Percentiles rank a stretch among this genome's conserved stretches.
These are phyloP conservation scores for Amaranthus hypochondriacus DNA, from an alignment of 148 eudicot genomes.

Conservation along the genomic window DNA sequence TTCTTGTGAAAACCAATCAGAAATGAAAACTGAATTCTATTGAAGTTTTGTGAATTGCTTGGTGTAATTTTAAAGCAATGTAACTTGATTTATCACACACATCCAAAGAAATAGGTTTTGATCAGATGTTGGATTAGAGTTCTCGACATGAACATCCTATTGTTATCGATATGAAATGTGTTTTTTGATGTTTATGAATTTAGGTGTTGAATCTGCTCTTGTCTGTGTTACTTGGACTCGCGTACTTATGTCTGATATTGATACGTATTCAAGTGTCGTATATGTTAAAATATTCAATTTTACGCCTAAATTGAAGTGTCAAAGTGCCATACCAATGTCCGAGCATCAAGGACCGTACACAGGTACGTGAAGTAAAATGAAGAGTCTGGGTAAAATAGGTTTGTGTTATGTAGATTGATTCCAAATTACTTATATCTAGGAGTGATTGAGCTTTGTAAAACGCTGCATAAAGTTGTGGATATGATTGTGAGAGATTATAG, in stretches of 20 bases:
- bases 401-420: too few relatives aligned
- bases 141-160: background rate
- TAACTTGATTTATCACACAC: background rate
- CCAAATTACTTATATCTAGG: too few relatives aligned
- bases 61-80: background rate
- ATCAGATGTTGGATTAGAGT: conserved; percentile 5
- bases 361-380: too few relatives aligned
- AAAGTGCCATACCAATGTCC: too few relatives aligned
- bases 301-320: too few relatives aligned
- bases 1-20: background rate
- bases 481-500: background rate
- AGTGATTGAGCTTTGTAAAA: background rate
- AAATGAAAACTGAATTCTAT: background rate
- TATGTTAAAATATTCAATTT: too few relatives aligned
- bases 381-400: too few relatives aligned
- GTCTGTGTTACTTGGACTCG: too few relatives aligned
- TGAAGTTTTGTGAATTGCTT: background rate
- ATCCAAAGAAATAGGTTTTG: background rate
- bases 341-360: too few relatives aligned
- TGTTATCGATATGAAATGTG: background rate
- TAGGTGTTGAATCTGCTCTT: background rate
- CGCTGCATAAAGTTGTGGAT: background rate
- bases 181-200: conserved; percentile 8
- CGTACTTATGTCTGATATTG: background rate
- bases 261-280: too few relatives aligned